Base-by-base conservation (phyloP, 2,329 filamentous ascomycete genomes). In the Berkeleyomyces rouxiae region DNA sequence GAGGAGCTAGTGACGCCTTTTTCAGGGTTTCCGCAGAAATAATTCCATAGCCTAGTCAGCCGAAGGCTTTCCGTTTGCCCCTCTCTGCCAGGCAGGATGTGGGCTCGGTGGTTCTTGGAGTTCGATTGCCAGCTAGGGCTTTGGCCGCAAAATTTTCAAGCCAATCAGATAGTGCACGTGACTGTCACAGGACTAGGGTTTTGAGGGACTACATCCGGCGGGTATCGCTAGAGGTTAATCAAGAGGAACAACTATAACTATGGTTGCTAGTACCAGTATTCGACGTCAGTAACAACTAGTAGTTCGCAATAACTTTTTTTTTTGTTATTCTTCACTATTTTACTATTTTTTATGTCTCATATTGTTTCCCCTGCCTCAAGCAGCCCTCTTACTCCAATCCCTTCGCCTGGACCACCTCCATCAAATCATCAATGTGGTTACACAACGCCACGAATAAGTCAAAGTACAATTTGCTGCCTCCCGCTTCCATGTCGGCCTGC, bases 401-500 rank as follows among this genome's bases (percentile, higher is more conserved):
- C 33, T 78, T 76, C 72, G 79, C 82, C 74, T 85, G 87, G 82
- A 82, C 86, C 75, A 89, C 84, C 73, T 93, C 90, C 76, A 89
- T 86, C 76, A 96, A 84, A 76, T 96, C 91, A 82, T 96, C 91
- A 72, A 96, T 87, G 79, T 96, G 91, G 78, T 96, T 96, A 81
- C 90, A 95, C 86, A 96, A 88, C 71, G 91, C 91, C 73, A 96
- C 91, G 75, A 96, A 97, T 75, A 97, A 80, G 81, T 96, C 91
- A 78, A 97, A 97, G 82, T 93, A 96, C 77, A 96, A 81, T 81
- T 91, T 91, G 77, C 83, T 81, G 71, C 78, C 90, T 74, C 91
- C 90, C 75, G 84, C 84, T 79, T 96, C 89, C 91, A 97, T 96
- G 79, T 96, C 91, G 78, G 88, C 86, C 82, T 96, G 91, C 90